These are phyloP conservation scores for Sugiyamaella valdiviana DNA, from an alignment of 805 yeast genomes.

Conservation along the genomic window DNA sequence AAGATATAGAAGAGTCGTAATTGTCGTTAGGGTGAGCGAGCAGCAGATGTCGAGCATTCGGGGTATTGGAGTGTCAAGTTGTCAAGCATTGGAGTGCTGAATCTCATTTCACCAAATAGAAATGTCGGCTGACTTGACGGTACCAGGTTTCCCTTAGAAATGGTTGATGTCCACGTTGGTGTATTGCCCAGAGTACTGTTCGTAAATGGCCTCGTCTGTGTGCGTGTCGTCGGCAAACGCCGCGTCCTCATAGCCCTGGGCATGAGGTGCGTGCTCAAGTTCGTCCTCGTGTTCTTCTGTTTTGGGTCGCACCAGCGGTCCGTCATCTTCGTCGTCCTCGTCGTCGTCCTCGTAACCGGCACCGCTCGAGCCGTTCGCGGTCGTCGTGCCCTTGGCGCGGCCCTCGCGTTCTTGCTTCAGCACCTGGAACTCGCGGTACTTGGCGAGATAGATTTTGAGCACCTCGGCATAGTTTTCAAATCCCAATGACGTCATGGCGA, in stretches of 20 bases:
- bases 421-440: constrained; percentile 45
- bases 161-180: constrained; percentile 24
- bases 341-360: constrained; percentile 11
- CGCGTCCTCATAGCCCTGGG: constrained; percentile 6
- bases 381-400: neutral
- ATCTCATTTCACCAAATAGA: too few relatives aligned
- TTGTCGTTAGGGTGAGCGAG: neutral
- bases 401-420: constrained; percentile 18
- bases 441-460: constrained; percentile 59
- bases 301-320: neutral
- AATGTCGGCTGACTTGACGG: too few relatives aligned
- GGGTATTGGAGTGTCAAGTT: too few relatives aligned
- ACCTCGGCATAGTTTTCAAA: constrained; percentile 68
- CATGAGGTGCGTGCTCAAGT: neutral
- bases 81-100: too few relatives aligned
- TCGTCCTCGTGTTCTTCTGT: constrained; percentile 3
- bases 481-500: constrained; percentile 58
- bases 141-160: constrained; percentile 10
- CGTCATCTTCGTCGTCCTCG: constrained; percentile 8
- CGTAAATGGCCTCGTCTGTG: constrained; percentile 22
- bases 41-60: neutral
- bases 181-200: constrained; percentile 26
- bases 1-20: neutral
- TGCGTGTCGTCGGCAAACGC: constrained; percentile 13
- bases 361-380: neutral